Percentiles rank a stretch among this genome's conserved stretches.
These are phyloP conservation scores for Hypoxylon perforatum DNA, from an alignment of 495 filamentous ascomycete species.

Conservation along the genomic window DNA sequence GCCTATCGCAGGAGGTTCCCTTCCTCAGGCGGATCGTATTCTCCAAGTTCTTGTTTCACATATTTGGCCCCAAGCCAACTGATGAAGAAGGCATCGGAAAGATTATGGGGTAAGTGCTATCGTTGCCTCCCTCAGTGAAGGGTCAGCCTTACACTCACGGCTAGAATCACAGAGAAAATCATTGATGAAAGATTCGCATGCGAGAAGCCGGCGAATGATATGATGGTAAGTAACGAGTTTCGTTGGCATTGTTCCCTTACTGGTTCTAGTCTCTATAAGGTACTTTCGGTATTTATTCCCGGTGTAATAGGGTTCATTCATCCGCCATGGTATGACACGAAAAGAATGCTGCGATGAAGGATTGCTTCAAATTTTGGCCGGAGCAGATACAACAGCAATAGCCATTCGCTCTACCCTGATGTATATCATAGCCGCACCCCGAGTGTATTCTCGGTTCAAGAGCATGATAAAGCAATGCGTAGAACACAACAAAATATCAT, in stretches of 20 bases:
- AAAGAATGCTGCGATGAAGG: conserved; percentile 54
- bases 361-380: conserved; percentile 64
- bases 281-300: background rate
- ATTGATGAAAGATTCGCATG: conserved; percentile 16
- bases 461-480: conserved; percentile 60
- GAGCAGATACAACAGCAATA: conserved; percentile 71
- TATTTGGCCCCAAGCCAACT: conserved; percentile 14
- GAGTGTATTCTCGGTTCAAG: conserved; percentile 63
- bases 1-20: conserved; percentile 2
- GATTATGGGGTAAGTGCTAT: conserved; percentile 22
- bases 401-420: conserved; percentile 66
- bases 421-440: conserved; percentile 59
- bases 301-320: conserved; percentile 50
- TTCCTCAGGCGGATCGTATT: conserved; percentile 18
- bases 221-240: conserved; percentile 34
- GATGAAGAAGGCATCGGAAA: conserved; percentile 21
- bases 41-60: conserved; percentile 20
- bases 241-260: no score
- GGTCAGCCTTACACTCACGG: background rate
- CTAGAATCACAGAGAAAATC: conserved; percentile 9
- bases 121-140: background rate
- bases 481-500: conserved; percentile 41
- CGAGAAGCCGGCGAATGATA: conserved; percentile 16
- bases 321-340: conserved; percentile 50
- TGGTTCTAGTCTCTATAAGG: no score